Base-by-base conservation (phyloP, 2,329 filamentous ascomycete species). In the Dendrostoma leiphaemia region DNA sequence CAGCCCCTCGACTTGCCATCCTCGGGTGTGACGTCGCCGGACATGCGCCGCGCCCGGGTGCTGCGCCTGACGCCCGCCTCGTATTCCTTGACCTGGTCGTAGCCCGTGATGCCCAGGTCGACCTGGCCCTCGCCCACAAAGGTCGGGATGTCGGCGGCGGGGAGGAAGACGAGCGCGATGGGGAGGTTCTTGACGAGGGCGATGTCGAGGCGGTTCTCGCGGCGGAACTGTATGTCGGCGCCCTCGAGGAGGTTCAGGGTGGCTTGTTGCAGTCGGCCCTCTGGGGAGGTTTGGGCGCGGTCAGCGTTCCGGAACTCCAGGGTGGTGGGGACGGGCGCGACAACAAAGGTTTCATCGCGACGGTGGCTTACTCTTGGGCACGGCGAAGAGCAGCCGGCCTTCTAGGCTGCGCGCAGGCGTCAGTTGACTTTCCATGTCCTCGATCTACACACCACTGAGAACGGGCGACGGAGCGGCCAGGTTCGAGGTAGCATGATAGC, bases 171-270 rank as follows among this genome's bases (percentile, higher is more conserved):
- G 57, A 99, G 89, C 15, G 94, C 94, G 64, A 99, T 91, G 32
- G 90, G 90, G 26, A 94, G 85, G 75, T 99, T 99, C 79, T 97
- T 96, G 68, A 97, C 94, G 24, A 99, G 86, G 15, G 94, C 94
- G 67, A 99, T 97, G 71, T 99, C 94, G 65, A 97, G 89, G 56
- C 94, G 88, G 70, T 89, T 91, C 78, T 97, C 91, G 67, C 94
- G 88, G 70, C 90, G 87, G 78, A 99, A 99, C 72, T 99, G 91
- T 65, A 99, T 93, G 71, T 99, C 94, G 65, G 89, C 91, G 61
- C 94, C 94, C 67, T 92, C 82, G 51, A 99, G 88, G 48, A 99
- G 86, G 70, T 97, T 91, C 48, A 99, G 84, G 51, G 90, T 85
- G 55, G 90, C 85, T 74, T 91, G 84, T 73, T 97, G 89, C 52